A percentile compares a stretch with the other conserved stretches of the same genome.
Conservation (phyloP, 352 stramenopile genomes). For the Phytophthora cactorum region DNA sequence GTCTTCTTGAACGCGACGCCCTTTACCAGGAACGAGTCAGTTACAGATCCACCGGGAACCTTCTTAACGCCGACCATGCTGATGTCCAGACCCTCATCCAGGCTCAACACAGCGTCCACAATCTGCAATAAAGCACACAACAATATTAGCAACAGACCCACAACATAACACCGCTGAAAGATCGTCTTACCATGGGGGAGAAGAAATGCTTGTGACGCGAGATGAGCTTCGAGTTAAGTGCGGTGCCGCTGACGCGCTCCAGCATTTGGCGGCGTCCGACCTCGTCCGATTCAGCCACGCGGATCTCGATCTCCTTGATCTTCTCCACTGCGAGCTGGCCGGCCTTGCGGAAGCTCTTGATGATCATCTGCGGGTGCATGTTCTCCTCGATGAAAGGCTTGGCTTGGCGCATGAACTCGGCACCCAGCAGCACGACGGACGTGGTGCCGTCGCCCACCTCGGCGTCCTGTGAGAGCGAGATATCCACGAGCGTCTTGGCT, state of each 20-base stretch:
- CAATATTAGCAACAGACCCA: not conserved
- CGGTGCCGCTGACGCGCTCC: constrained; percentile 94
- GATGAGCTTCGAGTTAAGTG: constrained; percentile 99
- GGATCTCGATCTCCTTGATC: constrained; percentile 87
- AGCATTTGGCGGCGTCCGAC: constrained; percentile 89
- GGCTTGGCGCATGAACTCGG: constrained; percentile 96
- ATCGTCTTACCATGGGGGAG: constrained; percentile 91
- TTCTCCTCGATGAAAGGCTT: constrained; percentile 99
- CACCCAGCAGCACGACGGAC: constrained; percentile 96
- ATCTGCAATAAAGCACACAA: constrained; percentile 56
- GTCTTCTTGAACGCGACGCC: constrained; percentile 99
- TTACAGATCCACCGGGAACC: constrained; percentile 97
- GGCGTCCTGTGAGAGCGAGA: constrained; percentile 93
- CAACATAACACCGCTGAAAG: not conserved
- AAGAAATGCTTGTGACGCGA: constrained; percentile 97
- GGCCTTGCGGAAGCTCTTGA: constrained; percentile 91
- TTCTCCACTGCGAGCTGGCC: constrained; percentile 83
- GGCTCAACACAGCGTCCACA: constrained; percentile 94
- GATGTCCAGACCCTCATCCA: constrained; percentile 91
- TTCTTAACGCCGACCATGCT: constrained; percentile 98
- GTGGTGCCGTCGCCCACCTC: constrained; percentile 95
- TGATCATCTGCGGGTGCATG: constrained; percentile 93
- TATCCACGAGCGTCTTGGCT: constrained; percentile 98
- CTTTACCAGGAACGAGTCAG: constrained; percentile 97
- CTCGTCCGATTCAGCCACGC: constrained; percentile 79